These are phyloP conservation scores for Rhizoctonia solani DNA, from an alignment of 1,284 basidiomycete species.

Conservation along the genomic window DNA sequence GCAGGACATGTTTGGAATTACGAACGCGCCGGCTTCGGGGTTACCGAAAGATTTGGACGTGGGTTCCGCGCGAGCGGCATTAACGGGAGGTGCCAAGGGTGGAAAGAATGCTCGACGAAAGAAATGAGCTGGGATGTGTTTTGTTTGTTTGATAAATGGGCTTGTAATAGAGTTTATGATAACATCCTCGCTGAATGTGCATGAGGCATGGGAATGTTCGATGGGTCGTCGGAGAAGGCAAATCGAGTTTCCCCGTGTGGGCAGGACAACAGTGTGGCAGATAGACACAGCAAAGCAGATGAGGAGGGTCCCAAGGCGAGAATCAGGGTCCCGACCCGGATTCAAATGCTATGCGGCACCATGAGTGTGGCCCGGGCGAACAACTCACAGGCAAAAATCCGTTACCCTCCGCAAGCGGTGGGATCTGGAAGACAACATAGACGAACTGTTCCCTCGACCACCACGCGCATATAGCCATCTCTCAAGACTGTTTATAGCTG, in stretches of 20 bases:
- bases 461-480: slow-evolving; percentile 21
- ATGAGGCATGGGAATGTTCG: no score
- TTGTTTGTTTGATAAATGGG: neutral
- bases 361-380: neutral
- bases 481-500: neutral
- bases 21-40: neutral
- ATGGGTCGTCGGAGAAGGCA: neutral
- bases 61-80: slow-evolving; percentile 3
- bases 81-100: slow-evolving; percentile 13
- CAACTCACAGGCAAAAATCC: no score
- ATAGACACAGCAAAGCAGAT: neutral
- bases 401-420: no score
- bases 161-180: neutral
- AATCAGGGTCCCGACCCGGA: slow-evolving; percentile 13
- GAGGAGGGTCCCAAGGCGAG: neutral
- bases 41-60: slow-evolving; percentile 19
- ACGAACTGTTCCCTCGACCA: neutral
- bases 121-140: slow-evolving; percentile 1
- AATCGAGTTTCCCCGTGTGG: neutral
- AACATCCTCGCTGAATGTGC: no score
- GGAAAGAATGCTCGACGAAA: slow-evolving; percentile 14
- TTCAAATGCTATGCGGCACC: slow-evolving; percentile 2
- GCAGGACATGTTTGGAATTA: slow-evolving; percentile 31
- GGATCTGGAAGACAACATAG: no score
- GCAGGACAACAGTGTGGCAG: neutral